Evolutionary conservation across 129 eudicot species (phyloP), one percentile per base, ranked within the genome.

Genomic region (Arctium lappa): DNA sequence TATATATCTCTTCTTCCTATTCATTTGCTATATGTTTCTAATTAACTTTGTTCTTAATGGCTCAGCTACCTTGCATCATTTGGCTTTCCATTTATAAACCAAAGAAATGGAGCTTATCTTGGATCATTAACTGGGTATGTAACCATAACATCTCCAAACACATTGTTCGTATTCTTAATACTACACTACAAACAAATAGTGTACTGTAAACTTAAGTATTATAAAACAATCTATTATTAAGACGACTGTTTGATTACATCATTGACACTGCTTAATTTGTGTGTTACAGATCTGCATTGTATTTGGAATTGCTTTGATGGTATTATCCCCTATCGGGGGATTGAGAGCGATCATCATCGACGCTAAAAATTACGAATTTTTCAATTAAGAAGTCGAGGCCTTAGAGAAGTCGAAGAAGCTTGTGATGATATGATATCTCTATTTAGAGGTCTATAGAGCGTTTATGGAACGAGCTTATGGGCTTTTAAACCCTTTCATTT

Each of bases 21-120:
- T 38, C 8, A 68, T 39, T 30, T 60, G 16, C 18, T 1, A 74
- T 7, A 27, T 0, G 18, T 39, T 53, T 74, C 13, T 29, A 42
- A 22, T 22, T 22, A 22, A 72, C 40, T 50, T 32, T 42, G 7
- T 3, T 72, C 9, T 53, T 80, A 22, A 60, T 22, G 65, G n/a
- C 74, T 48, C 91, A 94, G 98, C 84, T 94, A 22, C 98, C 98
- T 37, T 94, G 98, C 79, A 80, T 94, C 66, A 92, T 92, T 75
- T 94, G 98, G 98, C 98, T 92, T 69, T 76, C 90, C 18, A 85
- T 94, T 81, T 82, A 85, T 39, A 94, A 92, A 72, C 98, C 98
- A 7, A 92, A 72, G 86, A 88, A 38, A 68, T 89, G 75, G 86
- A 77, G 92, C 77, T 75, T 89, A 53, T 92, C 97, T 27, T 94